Conservation (phyloP, 2,329 filamentous ascomycete genomes). For the Stemphylium beticola region DNA sequence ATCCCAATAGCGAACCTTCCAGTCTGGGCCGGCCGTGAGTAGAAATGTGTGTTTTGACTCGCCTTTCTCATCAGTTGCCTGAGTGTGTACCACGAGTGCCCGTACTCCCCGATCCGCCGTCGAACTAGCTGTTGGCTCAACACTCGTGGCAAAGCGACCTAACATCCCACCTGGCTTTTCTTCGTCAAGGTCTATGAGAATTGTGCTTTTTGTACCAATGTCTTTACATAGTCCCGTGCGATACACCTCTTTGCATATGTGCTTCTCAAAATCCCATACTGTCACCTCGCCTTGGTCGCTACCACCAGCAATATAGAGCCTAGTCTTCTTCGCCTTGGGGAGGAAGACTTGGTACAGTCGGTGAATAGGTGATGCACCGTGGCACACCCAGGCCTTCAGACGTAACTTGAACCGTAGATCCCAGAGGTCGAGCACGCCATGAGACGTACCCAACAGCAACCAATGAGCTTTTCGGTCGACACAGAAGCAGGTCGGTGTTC, state of each 20-base stretch:
- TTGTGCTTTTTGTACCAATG: conserved; percentile 58
- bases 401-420: conserved; percentile 93
- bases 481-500: conserved; percentile 88
- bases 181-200: conserved; percentile 88
- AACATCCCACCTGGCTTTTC: conserved; percentile 86
- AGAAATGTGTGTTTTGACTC: conserved; percentile 82
- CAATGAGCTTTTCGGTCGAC: conserved; percentile 86
- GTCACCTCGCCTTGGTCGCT: conserved; percentile 88
- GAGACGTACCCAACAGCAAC: conserved; percentile 88
- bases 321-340: conserved; percentile 72
- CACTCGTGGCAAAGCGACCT: conserved; percentile 77
- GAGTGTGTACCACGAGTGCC: conserved; percentile 74
- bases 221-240: conserved; percentile 59
- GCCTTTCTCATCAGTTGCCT: conserved; percentile 71
- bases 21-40: conserved; percentile 86
- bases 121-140: conserved; percentile 58
- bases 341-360: conserved; percentile 66
- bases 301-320: conserved; percentile 88
- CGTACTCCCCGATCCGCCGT: conserved; percentile 72
- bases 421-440: conserved; percentile 93
- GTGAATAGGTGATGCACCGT: conserved; percentile 80
- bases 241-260: conserved; percentile 86
- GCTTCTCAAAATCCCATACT: conserved; percentile 94
- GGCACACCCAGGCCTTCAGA: conserved; percentile 85
- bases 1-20: conserved; percentile 94